Conservation (phyloP, 257 asterid genomes). For the Solanum paucissectum region DNA sequence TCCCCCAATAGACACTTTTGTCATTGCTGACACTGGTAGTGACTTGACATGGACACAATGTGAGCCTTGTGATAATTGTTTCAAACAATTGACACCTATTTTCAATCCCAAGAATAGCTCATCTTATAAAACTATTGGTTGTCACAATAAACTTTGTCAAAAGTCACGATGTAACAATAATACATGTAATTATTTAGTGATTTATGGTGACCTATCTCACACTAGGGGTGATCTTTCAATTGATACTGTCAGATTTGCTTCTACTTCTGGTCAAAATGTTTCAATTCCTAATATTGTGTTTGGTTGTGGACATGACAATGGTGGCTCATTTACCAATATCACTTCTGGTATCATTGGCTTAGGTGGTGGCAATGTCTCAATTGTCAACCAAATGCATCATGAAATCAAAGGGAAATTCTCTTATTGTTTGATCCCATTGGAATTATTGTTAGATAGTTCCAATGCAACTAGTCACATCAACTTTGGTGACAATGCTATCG, state of each 20-base stretch:
- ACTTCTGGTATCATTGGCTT: conserved; percentile 7
- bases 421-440: conserved; percentile 3
- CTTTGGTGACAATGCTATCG: conserved; percentile 5
- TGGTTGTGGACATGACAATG: conserved; percentile 11
- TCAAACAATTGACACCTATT: conserved; percentile 12
- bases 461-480: neutral
- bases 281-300: neutral
- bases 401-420: conserved; percentile 1
- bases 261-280: neutral
- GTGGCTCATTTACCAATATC: neutral
- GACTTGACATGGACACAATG: conserved; percentile 38
- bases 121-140: conserved; percentile 3
- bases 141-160: neutral
- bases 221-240: neutral
- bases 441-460: neutral
- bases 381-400: neutral
- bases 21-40: conserved; percentile 36
- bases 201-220: conserved; percentile 5
- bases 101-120: conserved; percentile 14
- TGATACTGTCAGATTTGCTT: neutral
- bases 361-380: neutral
- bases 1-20: conserved; percentile 18
- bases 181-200: neutral
- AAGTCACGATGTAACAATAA: neutral
- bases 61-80: conserved; percentile 23